These are phyloP conservation scores for Colletotrichum orchidophilum DNA, from an alignment of 2,329 filamentous ascomycete species.

Conservation along the genomic window DNA sequence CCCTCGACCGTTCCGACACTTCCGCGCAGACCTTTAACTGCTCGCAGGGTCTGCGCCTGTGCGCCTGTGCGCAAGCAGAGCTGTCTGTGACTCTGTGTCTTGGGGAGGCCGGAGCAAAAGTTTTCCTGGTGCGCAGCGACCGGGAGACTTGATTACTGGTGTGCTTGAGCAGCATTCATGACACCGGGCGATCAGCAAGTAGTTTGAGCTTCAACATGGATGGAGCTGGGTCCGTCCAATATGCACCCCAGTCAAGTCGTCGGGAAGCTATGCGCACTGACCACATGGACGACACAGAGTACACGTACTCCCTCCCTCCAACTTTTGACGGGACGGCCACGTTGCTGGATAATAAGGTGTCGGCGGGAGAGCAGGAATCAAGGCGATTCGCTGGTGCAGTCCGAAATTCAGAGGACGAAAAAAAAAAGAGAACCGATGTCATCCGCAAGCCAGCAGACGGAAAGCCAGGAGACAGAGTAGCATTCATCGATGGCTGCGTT, in stretches of 20 bases:
- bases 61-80: constrained; percentile 24
- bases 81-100: constrained; percentile 12
- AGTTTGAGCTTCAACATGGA: constrained; percentile 33
- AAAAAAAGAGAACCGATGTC: not conserved
- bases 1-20: constrained; percentile 24
- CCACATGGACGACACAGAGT: constrained; percentile 11
- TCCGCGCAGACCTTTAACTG: constrained; percentile 22
- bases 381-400: not conserved
- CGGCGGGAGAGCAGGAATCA: not conserved
- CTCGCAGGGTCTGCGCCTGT: not conserved
- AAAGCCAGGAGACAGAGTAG: not conserved
- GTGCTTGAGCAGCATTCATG: constrained; percentile 31
- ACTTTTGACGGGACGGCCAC: constrained; percentile 5
- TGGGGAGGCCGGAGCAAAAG: not conserved
- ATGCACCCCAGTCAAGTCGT: constrained; percentile 29
- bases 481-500: not conserved
- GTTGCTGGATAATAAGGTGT: constrained; percentile 17
- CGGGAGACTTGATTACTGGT: constrained; percentile 9
- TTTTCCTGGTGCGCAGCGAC: constrained; percentile 13
- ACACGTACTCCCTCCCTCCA: constrained; percentile 15
- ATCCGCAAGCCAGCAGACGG: not conserved
- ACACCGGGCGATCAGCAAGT: constrained; percentile 27
- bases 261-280: constrained; percentile 18
- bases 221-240: constrained; percentile 28
- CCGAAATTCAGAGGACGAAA: not conserved